Conservation (phyloP, 345 rosid species). For the Arabis hirsuta region DNA sequence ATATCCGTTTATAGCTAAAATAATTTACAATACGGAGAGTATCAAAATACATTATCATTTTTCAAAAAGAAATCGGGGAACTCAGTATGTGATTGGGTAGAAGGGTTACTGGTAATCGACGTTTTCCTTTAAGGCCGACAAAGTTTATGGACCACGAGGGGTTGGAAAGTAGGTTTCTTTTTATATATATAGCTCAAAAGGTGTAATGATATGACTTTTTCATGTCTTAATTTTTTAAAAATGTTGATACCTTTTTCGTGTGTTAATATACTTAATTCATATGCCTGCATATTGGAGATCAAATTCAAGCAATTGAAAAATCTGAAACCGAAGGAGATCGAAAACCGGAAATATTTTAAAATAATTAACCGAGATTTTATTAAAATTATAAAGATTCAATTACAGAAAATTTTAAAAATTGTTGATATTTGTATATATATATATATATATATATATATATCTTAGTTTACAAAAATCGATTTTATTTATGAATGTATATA, state of each 20-base stretch:
- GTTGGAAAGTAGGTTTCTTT: constrained; percentile 15
- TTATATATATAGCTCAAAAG: constrained; percentile 6
- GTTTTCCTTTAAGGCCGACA: constrained; percentile 35
- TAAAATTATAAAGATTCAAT: too few species aligned
- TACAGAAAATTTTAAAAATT: too few species aligned
- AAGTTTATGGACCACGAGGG: constrained; percentile 40
- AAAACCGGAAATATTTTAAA: too few species aligned
- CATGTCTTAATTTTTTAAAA: not conserved
- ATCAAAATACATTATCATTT: not conserved
- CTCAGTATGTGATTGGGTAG: constrained; percentile 18
- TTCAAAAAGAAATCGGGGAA: not conserved
- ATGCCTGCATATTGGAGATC: constrained; percentile 11
- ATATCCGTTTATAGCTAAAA: too few species aligned
- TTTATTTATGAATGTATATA: too few species aligned
- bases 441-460: too few species aligned
- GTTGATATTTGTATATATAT: too few species aligned
- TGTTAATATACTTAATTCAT: not conserved
- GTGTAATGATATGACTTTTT: constrained; percentile 23
- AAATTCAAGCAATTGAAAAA: constrained; percentile 10
- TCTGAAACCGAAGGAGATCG: too few species aligned
- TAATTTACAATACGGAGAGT: too few species aligned
- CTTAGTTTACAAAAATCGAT: too few species aligned
- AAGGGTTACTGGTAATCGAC: constrained; percentile 28
- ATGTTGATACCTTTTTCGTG: not conserved
- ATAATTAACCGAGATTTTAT: too few species aligned